These are phyloP conservation scores for Pleurotus platypus DNA, from an alignment of 768 basidiomycete genomes.

Conservation along the genomic window DNA sequence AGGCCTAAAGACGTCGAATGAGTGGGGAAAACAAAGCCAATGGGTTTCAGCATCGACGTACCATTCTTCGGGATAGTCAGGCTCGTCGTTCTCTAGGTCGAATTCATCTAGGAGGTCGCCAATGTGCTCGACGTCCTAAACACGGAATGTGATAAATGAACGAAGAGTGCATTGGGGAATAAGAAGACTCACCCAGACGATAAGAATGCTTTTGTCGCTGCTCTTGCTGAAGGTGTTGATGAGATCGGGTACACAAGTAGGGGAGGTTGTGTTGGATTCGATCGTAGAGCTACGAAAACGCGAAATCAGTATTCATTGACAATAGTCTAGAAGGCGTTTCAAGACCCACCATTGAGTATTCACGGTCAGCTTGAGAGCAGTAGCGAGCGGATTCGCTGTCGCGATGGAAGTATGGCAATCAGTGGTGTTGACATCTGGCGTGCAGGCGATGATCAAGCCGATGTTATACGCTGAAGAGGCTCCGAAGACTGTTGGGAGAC, in stretches of 20 bases:
- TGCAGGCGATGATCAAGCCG: slow-evolving; percentile 19
- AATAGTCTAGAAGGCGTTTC: too few species aligned
- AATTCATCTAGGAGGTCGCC: slow-evolving; percentile 20
- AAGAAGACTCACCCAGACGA: slow-evolving; percentile 13
- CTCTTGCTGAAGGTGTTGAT: slow-evolving; percentile 17
- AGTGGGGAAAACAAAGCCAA: too few species aligned
- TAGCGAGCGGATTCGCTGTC: slow-evolving; percentile 18
- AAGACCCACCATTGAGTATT: slow-evolving; percentile 17
- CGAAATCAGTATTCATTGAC: neutral
- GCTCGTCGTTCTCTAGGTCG: slow-evolving; percentile 13
- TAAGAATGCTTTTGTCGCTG: slow-evolving; percentile 19
- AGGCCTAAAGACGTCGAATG: slow-evolving; percentile 1
- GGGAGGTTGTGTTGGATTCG: slow-evolving; percentile 17
- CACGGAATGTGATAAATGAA: neutral
- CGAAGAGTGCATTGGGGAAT: too few species aligned
- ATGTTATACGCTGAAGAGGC: slow-evolving; percentile 13
- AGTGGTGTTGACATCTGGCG: slow-evolving; percentile 18
- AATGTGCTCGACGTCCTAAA: slow-evolving; percentile 15
- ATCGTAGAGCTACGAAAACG: slow-evolving; percentile 10
- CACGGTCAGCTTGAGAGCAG: slow-evolving; percentile 16
- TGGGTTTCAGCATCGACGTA: neutral
- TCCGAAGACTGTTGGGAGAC: slow-evolving; percentile 17
- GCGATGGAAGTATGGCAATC: slow-evolving; percentile 16
- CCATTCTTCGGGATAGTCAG: neutral
- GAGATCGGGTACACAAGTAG: slow-evolving; percentile 20